Evolutionary conservation across 139 green algal genomes (phyloP).

Genomic region (Gonium pectorale): DNA sequence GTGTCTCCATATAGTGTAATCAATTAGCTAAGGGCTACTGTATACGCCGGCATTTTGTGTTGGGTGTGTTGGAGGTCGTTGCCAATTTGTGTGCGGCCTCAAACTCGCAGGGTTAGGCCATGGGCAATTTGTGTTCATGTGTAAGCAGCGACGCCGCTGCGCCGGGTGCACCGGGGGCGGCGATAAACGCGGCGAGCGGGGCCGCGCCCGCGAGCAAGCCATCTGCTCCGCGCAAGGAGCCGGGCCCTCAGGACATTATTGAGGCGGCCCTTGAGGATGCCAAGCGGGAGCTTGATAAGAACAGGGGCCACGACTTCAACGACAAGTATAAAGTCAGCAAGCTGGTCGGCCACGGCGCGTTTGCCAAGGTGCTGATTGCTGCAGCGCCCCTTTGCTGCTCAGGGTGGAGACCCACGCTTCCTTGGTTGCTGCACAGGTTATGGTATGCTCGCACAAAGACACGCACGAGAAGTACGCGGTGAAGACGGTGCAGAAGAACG

Average conservation of each 20-base stretch:
- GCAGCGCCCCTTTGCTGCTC: neutral
- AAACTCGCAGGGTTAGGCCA: neutral
- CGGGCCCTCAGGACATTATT: constrained; percentile 46
- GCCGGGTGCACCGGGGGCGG: no score
- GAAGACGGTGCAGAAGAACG: constrained; percentile 63
- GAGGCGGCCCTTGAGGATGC: constrained; percentile 52
- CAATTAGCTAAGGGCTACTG: no score
- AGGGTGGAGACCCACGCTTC: neutral
- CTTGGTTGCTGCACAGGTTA: constrained; percentile 11
- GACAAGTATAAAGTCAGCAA: constrained; percentile 55
- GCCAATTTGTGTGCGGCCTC: no score
- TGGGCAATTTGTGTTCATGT: constrained; percentile 32
- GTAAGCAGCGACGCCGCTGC: no score
- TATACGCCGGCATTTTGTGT: no score
- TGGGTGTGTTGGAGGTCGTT: no score
- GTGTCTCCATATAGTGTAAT: no score
- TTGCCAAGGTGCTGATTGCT: constrained; percentile 54
- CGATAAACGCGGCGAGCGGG: neutral
- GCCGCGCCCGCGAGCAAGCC: neutral
- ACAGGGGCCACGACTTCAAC: constrained; percentile 37
- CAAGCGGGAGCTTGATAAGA: constrained; percentile 55
- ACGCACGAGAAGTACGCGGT: constrained; percentile 60
- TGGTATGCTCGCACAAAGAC: constrained; percentile 54
- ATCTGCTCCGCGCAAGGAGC: constrained; percentile 19
- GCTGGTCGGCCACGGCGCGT: constrained; percentile 67